These are phyloP conservation scores for Phytophthora colocasiae DNA, from an alignment of 352 stramenopile species.

Conservation along the genomic window DNA sequence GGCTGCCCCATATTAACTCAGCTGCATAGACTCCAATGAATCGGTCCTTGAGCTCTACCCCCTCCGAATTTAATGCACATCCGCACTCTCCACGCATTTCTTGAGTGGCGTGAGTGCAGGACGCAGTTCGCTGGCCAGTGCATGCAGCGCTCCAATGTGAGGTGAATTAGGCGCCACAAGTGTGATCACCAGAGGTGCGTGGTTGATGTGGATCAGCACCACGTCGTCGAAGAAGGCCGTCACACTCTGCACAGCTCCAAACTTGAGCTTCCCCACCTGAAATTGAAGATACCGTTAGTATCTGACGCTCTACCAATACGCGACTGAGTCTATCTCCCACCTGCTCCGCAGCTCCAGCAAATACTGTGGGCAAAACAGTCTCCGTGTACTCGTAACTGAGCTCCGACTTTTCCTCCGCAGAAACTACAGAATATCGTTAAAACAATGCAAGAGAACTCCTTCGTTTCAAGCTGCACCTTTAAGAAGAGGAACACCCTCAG, in stretches of 20 bases:
- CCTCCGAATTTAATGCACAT: slow-evolving; percentile 58
- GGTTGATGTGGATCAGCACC: slow-evolving; percentile 83
- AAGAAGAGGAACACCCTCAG: slow-evolving; percentile 76
- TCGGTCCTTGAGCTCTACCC: background rate
- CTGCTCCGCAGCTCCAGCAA: slow-evolving; percentile 79
- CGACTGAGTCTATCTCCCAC: slow-evolving; percentile 23
- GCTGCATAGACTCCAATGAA: slow-evolving; percentile 11
- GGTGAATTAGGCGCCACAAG: slow-evolving; percentile 72
- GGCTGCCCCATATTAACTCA: slow-evolving; percentile 22
- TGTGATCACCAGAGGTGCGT: slow-evolving; percentile 79
- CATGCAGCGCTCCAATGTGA: slow-evolving; percentile 65
- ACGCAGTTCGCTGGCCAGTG: slow-evolving; percentile 63
- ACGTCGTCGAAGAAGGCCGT: slow-evolving; percentile 80
- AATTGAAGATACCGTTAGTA: slow-evolving; percentile 2
- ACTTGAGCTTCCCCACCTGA: slow-evolving; percentile 84
- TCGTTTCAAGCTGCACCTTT: slow-evolving; percentile 47
- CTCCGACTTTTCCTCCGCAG: slow-evolving; percentile 50
- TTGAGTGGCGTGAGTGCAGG: slow-evolving; percentile 73
- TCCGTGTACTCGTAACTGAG: slow-evolving; percentile 76
- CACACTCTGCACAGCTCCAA: slow-evolving; percentile 72
- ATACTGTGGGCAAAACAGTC: slow-evolving; percentile 81
- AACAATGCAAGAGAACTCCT: background rate
- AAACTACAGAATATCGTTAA: slow-evolving; percentile 37
- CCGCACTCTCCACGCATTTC: slow-evolving; percentile 73
- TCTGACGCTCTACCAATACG: background rate